Percentiles rank a stretch among this genome's conserved stretches.
Conservation (phyloP, 805 yeast species). For the Sugiyamaella marilandica region DNA sequence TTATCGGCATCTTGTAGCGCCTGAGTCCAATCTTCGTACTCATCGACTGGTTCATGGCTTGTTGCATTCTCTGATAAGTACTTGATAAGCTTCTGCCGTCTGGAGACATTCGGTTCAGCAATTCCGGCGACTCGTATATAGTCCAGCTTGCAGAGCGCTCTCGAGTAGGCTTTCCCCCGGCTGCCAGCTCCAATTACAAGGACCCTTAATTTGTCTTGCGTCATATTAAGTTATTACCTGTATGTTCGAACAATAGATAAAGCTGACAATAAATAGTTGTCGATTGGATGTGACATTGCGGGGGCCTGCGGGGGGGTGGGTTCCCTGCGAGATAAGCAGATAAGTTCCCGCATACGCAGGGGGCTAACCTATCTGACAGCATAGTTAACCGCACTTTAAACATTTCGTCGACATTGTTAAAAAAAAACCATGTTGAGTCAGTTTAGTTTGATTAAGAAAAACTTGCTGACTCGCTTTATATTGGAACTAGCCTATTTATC, state of each 20-base stretch:
- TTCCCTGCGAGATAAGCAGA: neutral
- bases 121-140: conserved; percentile 20
- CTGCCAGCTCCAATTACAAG: conserved; percentile 22
- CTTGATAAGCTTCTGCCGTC: conserved; percentile 14
- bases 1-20: conserved; percentile 17
- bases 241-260: neutral
- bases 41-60: conserved; percentile 8
- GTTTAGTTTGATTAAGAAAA: too few relatives aligned
- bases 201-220: conserved; percentile 8
- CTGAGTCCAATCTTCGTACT: conserved; percentile 22
- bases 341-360: neutral
- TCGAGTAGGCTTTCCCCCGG: conserved; percentile 20
- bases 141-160: conserved; percentile 16
- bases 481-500: neutral
- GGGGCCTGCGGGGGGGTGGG: neutral
- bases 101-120: conserved; percentile 17
- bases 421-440: too few relatives aligned
- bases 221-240: conserved; percentile 5
- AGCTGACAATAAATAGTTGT: neutral
- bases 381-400: too few relatives aligned
- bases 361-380: too few relatives aligned
- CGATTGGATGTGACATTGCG: conserved; percentile 3
- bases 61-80: neutral
- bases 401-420: too few relatives aligned
- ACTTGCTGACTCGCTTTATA: too few relatives aligned